These are phyloP conservation scores for Telopea speciosissima DNA, from an alignment of 177 flowering plant genomes.

Conservation along the genomic window DNA sequence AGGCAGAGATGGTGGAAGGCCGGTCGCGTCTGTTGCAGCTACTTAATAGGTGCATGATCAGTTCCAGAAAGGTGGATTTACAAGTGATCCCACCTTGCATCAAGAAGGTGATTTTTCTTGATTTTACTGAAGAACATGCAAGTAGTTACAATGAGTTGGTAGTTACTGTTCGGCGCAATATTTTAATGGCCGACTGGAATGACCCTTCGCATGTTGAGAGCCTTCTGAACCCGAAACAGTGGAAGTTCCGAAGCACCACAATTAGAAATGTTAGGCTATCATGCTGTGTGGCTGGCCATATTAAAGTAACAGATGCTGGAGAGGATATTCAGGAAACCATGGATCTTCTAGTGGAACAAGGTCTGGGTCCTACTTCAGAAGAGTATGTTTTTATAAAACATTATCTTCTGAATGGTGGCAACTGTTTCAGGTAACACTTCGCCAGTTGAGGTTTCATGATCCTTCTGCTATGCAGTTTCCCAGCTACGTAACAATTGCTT, in stretches of 20 bases:
- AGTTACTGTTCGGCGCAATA: conserved; percentile 83
- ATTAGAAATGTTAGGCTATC: conserved; percentile 83
- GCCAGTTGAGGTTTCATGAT: conserved; percentile 9
- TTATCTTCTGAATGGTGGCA: conserved; percentile 63
- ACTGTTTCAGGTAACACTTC: conserved; percentile 61
- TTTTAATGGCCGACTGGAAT: conserved; percentile 97
- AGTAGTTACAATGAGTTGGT: conserved; percentile 90
- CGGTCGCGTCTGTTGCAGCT: conserved; percentile 64
- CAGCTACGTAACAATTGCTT: conserved; percentile 2
- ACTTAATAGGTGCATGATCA: conserved; percentile 84
- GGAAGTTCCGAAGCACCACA: conserved; percentile 80
- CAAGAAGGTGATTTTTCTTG: conserved; percentile 56
- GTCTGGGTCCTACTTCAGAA: conserved; percentile 60
- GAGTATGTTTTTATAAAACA: conserved; percentile 63
- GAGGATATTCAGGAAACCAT: conserved; percentile 94
- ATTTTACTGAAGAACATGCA: conserved; percentile 83
- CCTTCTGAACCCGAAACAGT: conserved; percentile 87
- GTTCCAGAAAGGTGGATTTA: conserved; percentile 88
- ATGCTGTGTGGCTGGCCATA: conserved; percentile 97
- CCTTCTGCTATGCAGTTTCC: conserved; percentile 3
- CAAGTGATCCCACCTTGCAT: conserved; percentile 85
- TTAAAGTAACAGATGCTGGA: conserved; percentile 80
- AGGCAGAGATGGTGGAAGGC: conserved; percentile 90
- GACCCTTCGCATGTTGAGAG: conserved; percentile 98
- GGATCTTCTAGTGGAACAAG: conserved; percentile 73